A percentile compares a stretch with the other conserved stretches of the same genome.
Evolutionary conservation across 805 yeast genomes (phyloP).

Genomic region (Gaillardinia entomophila): DNA sequence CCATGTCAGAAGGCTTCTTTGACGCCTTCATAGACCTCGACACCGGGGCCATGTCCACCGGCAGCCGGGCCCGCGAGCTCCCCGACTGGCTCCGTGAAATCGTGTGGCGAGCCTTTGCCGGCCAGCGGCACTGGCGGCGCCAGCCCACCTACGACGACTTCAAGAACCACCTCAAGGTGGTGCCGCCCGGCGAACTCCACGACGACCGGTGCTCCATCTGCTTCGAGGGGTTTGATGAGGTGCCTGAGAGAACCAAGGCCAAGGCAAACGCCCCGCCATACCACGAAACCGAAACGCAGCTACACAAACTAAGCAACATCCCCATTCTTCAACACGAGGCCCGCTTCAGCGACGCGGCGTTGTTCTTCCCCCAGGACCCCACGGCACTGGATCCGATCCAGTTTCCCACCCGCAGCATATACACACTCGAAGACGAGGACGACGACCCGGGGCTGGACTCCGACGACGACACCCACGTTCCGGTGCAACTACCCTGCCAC

Average conservation of each 20-base stretch:
- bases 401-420: constrained; percentile 12
- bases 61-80: too few relatives aligned
- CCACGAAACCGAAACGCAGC: too few relatives aligned
- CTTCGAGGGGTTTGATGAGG: not conserved
- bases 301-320: too few relatives aligned
- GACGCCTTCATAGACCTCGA: constrained; percentile 9
- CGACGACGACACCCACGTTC: constrained; percentile 41
- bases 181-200: not conserved
- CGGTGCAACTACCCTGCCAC: constrained; percentile 75
- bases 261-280: too few relatives aligned
- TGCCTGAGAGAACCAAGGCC: not conserved
- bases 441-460: not conserved
- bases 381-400: constrained; percentile 17
- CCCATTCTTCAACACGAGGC: not conserved
- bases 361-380: constrained; percentile 27
- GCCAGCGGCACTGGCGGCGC: not conserved
- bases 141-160: not conserved
- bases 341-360: constrained; percentile 25
- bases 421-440: not conserved
- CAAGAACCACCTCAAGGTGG: not conserved
- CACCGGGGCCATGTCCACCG: constrained; percentile 6
- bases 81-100: constrained; percentile 13
- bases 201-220: not conserved
- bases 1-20: constrained; percentile 6
- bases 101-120: not conserved